phyloP scores from a whole-genome alignment of 2,329 filamentous ascomycete genomes.

The Neoascochyta sp. region DNA sequence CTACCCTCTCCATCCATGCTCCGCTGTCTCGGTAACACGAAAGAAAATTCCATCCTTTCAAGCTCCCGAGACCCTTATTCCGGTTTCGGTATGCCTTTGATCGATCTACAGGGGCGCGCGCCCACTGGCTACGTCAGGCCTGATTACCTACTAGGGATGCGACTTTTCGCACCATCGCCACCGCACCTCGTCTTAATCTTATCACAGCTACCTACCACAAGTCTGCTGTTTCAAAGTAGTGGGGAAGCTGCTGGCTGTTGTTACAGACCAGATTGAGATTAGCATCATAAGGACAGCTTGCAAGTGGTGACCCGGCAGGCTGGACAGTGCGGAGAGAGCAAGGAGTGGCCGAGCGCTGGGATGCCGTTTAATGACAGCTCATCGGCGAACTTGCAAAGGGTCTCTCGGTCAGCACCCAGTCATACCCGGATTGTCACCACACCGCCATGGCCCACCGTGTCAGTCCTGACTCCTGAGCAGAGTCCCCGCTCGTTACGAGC shows the following conservation, averaged over 20 bases:
- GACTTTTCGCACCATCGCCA: conserved; percentile 13
- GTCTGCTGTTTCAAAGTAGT: conserved; percentile 19
- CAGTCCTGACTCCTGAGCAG: no score
- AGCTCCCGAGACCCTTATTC: conserved; percentile 6
- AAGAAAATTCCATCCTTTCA: conserved; percentile 9
- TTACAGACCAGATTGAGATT: conserved; percentile 13
- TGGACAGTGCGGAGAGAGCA: conserved; percentile 29
- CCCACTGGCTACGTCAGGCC: no score
- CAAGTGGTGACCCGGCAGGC: conserved; percentile 19
- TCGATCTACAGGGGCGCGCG: conserved; percentile 21
- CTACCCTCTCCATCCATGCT: conserved; percentile 10
- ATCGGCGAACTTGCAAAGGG: no score
- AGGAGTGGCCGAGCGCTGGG: conserved; percentile 13
- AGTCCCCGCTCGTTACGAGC: no score
- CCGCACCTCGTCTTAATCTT: conserved; percentile 13
- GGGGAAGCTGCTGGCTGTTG: conserved; percentile 12
- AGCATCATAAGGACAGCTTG: conserved; percentile 4
- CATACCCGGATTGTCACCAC: no score
- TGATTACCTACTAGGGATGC: no score
- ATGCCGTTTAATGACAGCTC: conserved; percentile 21
- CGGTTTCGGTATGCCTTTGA: conserved; percentile 3
- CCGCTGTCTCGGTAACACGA: conserved; percentile 9
- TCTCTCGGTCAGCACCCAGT: no score
- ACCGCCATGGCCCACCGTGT: no score
- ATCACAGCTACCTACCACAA: no score